Percentiles rank a stretch among this genome's conserved stretches.
phyloP scores from a whole-genome alignment of 805 yeast species.

The Tetrapisispora namnaoensis region DNA sequence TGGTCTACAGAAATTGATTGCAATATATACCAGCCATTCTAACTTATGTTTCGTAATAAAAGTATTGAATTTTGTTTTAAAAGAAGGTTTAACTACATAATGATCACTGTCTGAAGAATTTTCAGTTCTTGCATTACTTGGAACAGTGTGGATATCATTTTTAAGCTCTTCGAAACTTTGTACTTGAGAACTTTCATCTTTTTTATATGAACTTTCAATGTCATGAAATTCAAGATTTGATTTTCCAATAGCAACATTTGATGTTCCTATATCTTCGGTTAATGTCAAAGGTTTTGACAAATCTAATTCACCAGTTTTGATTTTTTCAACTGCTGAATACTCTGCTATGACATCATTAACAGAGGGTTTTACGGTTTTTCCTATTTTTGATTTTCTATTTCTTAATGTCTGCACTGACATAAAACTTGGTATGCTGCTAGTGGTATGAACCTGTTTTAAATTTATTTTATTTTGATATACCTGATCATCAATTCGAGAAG shows the following conservation, averaged over 20 bases:
- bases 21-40: slow-evolving; percentile 29
- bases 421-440: not conserved
- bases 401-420: not conserved
- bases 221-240: not conserved
- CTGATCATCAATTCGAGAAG: not conserved
- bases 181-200: not conserved
- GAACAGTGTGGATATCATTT: no score
- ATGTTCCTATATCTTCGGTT: slow-evolving; percentile 22
- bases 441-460: not conserved
- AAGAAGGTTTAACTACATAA: slow-evolving; percentile 3
- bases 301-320: slow-evolving; percentile 26
- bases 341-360: slow-evolving; percentile 26
- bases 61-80: slow-evolving; percentile 9
- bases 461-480: not conserved
- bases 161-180: not conserved
- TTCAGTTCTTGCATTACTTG: not conserved
- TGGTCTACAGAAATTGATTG: slow-evolving; percentile 54
- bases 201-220: slow-evolving; percentile 1
- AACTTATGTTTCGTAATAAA: slow-evolving; percentile 25
- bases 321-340: slow-evolving; percentile 28
- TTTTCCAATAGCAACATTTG: slow-evolving; percentile 10
- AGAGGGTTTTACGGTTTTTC: slow-evolving; percentile 1
- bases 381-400: not conserved
- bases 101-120: not conserved
- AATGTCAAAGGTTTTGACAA: slow-evolving; percentile 23